These are phyloP conservation scores for Hymenoscyphus infarciens DNA, from an alignment of 2,329 filamentous ascomycete species.

Conservation along the genomic window DNA sequence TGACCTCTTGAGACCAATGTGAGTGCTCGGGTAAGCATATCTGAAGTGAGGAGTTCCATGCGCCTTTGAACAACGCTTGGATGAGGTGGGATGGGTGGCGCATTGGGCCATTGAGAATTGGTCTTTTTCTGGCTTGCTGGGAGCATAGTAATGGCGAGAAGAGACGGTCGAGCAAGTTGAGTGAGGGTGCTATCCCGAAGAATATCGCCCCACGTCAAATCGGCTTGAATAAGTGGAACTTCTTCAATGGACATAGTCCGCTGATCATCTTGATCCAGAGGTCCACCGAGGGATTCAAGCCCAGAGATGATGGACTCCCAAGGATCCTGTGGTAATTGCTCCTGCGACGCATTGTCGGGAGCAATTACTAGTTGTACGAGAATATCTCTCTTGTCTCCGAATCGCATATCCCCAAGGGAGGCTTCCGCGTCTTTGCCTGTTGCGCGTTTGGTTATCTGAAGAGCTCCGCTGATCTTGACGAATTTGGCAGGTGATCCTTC, in stretches of 20 bases:
- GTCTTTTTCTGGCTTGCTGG: constrained; percentile 66
- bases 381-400: constrained; percentile 92
- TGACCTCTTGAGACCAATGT: constrained; percentile 88
- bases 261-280: constrained; percentile 81
- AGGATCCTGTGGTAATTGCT: constrained; percentile 84
- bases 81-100: constrained; percentile 88
- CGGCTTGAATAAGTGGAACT: constrained; percentile 89
- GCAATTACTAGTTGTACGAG: constrained; percentile 90
- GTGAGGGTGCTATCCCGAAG: constrained; percentile 81
- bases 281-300: constrained; percentile 85
- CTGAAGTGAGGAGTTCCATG: constrained; percentile 96
- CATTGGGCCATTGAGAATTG: constrained; percentile 53
- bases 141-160: constrained; percentile 94
- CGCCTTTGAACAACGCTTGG: constrained; percentile 91
- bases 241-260: constrained; percentile 86
- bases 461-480: constrained; percentile 93
- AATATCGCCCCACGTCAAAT: constrained; percentile 90
- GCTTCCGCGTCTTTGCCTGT: constrained; percentile 94
- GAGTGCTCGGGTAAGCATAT: constrained; percentile 92
- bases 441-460: constrained; percentile 94
- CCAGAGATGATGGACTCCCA: constrained; percentile 98
- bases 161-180: constrained; percentile 82
- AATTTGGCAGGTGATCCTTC: constrained; percentile 98
- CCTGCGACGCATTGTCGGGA: constrained; percentile 74
- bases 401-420: constrained; percentile 83